phyloP scores from a whole-genome alignment of 345 rosid species.

The Cardamine occulta region DNA sequence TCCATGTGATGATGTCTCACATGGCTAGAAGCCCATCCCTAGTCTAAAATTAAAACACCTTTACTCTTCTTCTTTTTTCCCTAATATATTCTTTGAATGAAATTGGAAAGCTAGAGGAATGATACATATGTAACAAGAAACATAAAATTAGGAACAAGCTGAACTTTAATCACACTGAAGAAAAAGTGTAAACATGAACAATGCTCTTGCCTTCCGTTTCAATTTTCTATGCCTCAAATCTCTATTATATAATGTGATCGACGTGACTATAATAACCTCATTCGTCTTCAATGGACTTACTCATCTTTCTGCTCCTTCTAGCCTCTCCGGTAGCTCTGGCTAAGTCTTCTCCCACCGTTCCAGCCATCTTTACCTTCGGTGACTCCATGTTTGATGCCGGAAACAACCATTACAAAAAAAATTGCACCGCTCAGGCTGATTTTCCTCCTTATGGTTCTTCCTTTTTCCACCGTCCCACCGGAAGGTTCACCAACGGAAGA shows the following conservation, averaged over 20 bases:
- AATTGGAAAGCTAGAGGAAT: background rate
- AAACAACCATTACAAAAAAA: conserved; percentile 66
- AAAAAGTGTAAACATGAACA: conserved; percentile 33
- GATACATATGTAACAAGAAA: background rate
- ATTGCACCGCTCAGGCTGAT: conserved; percentile 70
- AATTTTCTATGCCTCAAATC: background rate
- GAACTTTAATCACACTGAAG: conserved; percentile 39
- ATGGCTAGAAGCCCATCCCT: background rate
- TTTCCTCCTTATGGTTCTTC: conserved; percentile 75
- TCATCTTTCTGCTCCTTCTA: conserved; percentile 12
- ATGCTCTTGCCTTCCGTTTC: conserved; percentile 23
- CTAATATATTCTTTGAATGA: background rate
- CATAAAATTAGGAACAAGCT: conserved; percentile 19
- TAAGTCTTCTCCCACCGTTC: conserved; percentile 37
- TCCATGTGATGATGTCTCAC: background rate
- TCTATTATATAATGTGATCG: background rate
- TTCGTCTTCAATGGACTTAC: conserved; percentile 27
- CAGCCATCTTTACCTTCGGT: conserved; percentile 64
- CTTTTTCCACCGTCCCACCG: conserved; percentile 68
- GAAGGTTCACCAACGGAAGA: conserved; percentile 77
- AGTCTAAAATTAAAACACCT: background rate
- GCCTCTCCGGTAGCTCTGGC: conserved; percentile 20
- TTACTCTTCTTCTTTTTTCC: background rate
- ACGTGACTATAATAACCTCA: background rate
- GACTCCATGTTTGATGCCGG: conserved; percentile 75